These are phyloP conservation scores for Boletellus ananas DNA, from an alignment of 768 basidiomycete genomes.

Conservation along the genomic window DNA sequence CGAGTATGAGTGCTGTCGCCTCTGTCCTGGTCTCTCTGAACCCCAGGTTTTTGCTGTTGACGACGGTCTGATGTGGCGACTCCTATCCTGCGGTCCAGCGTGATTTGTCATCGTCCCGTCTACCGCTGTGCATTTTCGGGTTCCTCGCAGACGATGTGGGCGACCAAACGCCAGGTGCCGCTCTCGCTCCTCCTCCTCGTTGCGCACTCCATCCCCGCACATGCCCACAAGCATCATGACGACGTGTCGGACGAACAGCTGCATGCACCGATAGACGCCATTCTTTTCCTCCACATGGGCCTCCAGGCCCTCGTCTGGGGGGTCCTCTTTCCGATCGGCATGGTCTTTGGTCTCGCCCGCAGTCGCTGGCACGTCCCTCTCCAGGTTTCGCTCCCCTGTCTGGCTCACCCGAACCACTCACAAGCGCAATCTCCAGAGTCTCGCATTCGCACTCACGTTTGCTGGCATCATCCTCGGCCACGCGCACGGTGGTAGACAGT, in stretches of 20 bases:
- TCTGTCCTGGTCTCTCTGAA: too few relatives aligned
- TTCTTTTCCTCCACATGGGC: slow-evolving; percentile 80
- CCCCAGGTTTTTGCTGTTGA: too few relatives aligned
- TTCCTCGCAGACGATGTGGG: background rate
- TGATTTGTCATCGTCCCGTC: background rate
- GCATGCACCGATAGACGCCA: slow-evolving; percentile 65
- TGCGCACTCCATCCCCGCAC: slow-evolving; percentile 3
- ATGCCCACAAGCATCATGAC: slow-evolving; percentile 59
- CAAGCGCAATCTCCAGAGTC: slow-evolving; percentile 39
- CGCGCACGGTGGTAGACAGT: slow-evolving; percentile 76
- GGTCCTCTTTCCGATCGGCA: slow-evolving; percentile 78
- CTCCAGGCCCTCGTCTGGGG: slow-evolving; percentile 83
- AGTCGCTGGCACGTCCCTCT: slow-evolving; percentile 91
- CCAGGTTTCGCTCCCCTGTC: slow-evolving; percentile 41
- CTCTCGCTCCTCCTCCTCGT: slow-evolving; percentile 10
- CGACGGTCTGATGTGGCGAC: background rate
- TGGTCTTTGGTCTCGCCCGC: slow-evolving; percentile 70
- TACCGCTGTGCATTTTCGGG: background rate
- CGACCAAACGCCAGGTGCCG: background rate
- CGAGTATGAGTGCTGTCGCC: too few relatives aligned
- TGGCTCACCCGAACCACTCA: background rate
- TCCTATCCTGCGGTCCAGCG: too few relatives aligned
- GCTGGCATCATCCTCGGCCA: slow-evolving; percentile 83
- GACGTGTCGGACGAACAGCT: slow-evolving; percentile 59
- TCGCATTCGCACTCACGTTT: slow-evolving; percentile 64